Evolutionary conservation across 1,139 yeast genomes (phyloP).

Genomic region (Williopsis jadinii): DNA sequence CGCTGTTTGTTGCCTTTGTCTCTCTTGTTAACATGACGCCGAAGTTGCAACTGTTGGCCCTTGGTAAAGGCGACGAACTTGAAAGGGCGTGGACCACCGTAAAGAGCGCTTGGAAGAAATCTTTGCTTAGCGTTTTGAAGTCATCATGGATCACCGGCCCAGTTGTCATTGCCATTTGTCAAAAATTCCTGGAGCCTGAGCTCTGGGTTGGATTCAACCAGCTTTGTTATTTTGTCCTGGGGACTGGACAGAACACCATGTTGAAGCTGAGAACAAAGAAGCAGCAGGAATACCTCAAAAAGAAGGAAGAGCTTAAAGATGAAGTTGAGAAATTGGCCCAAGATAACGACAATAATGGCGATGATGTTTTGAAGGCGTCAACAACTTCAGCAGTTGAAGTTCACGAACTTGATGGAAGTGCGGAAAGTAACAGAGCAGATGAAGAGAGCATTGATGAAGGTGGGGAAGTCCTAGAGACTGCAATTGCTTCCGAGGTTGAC

Average conservation of each 20-base stretch:
- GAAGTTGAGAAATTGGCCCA: constrained; percentile 8
- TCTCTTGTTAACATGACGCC: constrained; percentile 32
- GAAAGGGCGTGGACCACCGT: constrained; percentile 10
- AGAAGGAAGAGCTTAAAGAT: constrained; percentile 17
- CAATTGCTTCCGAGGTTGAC: too few relatives aligned
- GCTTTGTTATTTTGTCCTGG: constrained; percentile 63
- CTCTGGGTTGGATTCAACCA: constrained; percentile 85
- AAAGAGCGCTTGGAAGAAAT: constrained; percentile 38
- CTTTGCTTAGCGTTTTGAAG: constrained; percentile 50
- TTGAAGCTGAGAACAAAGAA: constrained; percentile 40
- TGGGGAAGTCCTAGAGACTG: too few relatives aligned
- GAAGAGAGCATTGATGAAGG: too few relatives aligned
- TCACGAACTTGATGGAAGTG: too few relatives aligned
- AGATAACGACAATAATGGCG: constrained; percentile 3
- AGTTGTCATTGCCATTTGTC: constrained; percentile 62
- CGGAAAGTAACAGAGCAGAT: too few relatives aligned
- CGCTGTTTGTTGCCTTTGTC: constrained; percentile 46
- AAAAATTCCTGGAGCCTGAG: constrained; percentile 61
- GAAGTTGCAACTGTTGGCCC: constrained; percentile 9
- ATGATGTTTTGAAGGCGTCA: background rate
- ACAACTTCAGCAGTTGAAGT: background rate
- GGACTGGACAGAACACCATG: constrained; percentile 70
- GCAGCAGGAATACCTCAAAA: constrained; percentile 20
- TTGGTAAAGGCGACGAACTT: constrained; percentile 9
- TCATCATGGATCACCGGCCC: constrained; percentile 64